Percentiles rank a stretch among this genome's conserved stretches.
Conservation (phyloP, 495 filamentous ascomycete genomes). For the Acidiella bohemica region DNA sequence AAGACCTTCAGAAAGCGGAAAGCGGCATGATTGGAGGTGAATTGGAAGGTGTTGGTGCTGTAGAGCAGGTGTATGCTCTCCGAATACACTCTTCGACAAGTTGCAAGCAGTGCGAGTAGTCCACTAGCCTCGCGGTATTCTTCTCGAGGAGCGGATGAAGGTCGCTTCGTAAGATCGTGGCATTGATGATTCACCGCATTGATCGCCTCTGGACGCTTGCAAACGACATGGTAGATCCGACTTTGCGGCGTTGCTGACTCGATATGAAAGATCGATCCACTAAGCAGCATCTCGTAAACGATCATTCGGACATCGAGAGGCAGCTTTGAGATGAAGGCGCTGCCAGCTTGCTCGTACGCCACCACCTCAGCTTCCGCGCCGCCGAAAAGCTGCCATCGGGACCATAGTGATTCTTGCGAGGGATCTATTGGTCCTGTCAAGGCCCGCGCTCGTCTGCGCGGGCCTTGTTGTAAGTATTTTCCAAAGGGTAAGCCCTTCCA, state of each 20-base stretch:
- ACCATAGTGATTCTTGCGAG: slow-evolving; percentile 1
- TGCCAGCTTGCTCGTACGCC: slow-evolving; percentile 6
- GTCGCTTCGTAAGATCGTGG: neutral
- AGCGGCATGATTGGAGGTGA: slow-evolving; percentile 13
- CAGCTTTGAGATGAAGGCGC: slow-evolving; percentile 11
- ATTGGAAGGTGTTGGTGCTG: slow-evolving; percentile 31
- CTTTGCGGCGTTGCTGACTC: slow-evolving; percentile 2
- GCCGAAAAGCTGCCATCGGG: slow-evolving; percentile 2
- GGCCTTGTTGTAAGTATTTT: slow-evolving; percentile 5
- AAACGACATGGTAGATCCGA: slow-evolving; percentile 15
- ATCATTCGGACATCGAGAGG: slow-evolving; percentile 20
- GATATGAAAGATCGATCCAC: slow-evolving; percentile 16
- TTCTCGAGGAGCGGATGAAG: slow-evolving; percentile 10
- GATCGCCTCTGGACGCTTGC: slow-evolving; percentile 8
- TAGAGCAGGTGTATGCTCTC: slow-evolving; percentile 21
- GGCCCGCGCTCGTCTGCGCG: slow-evolving; percentile 11
- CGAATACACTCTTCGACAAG: slow-evolving; percentile 24
- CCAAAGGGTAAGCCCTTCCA: slow-evolving; percentile 16
- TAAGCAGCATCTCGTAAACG: slow-evolving; percentile 19
- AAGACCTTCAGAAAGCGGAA: slow-evolving; percentile 14
- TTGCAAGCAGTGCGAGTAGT: slow-evolving; percentile 19
- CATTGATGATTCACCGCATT: slow-evolving; percentile 10
- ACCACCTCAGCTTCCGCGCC: slow-evolving; percentile 2
- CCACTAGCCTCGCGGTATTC: slow-evolving; percentile 13
- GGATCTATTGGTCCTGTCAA: slow-evolving; percentile 13